A percentile compares a stretch with the other conserved stretches of the same genome.
Evolutionary conservation across 2,329 filamentous ascomycete species (phyloP).

Genomic region (Periglandula ipomoeae): DNA sequence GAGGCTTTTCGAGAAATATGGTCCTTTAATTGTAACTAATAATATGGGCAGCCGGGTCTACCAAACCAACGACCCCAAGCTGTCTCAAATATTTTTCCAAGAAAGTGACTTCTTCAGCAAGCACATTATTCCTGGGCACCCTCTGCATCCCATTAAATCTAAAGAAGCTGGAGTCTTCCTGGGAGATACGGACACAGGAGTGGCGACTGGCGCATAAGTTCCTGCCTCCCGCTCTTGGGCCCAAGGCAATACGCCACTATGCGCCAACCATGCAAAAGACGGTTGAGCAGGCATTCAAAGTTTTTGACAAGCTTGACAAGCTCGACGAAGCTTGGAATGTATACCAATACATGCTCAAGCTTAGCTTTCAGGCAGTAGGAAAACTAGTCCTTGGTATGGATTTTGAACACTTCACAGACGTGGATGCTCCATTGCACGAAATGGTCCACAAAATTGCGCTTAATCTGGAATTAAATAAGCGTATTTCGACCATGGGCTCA

Average conservation of each 20-base stretch:
- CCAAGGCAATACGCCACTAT: constrained; percentile 53
- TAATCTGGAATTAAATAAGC: no score
- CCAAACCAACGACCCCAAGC: constrained; percentile 39
- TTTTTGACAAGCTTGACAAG: constrained; percentile 42
- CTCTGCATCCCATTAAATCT: constrained; percentile 34
- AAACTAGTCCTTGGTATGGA: no score
- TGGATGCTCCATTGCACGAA: no score
- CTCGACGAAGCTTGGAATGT: no score
- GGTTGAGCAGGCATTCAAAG: constrained; percentile 34
- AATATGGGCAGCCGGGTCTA: constrained; percentile 42
- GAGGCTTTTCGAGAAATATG: constrained; percentile 43
- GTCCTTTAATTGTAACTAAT: constrained; percentile 40
- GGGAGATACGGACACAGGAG: constrained; percentile 41
- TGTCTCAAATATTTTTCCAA: constrained; percentile 35
- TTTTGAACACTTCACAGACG: no score
- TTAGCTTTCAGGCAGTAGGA: no score
- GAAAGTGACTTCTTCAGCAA: constrained; percentile 47
- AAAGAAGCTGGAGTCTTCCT: constrained; percentile 32
- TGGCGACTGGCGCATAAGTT: constrained; percentile 51
- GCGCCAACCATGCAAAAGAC: constrained; percentile 48
- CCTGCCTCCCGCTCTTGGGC: constrained; percentile 46
- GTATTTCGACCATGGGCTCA: constrained; percentile 39
- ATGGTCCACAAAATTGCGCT: no score
- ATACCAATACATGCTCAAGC: no score
- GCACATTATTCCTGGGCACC: constrained; percentile 38